Evolutionary conservation across 805 yeast genomes (phyloP).

Genomic region (Starmerella scarabaei): DNA sequence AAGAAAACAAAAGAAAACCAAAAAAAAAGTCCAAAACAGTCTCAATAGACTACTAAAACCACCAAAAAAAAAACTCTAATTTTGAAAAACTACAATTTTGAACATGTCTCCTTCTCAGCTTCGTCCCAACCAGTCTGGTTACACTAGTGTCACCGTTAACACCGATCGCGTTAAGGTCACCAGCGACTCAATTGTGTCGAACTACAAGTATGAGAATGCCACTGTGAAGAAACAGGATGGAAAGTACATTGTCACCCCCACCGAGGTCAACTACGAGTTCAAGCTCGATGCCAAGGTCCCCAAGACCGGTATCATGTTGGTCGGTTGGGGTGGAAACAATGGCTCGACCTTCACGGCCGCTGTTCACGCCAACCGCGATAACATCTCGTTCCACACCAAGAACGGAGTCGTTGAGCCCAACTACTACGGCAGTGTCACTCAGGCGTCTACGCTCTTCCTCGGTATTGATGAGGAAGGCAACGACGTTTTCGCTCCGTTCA

Average conservation of each 20-base stretch:
- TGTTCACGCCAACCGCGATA: slow-evolving; percentile 68
- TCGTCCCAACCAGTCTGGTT: slow-evolving; percentile 24
- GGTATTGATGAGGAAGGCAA: slow-evolving; percentile 74
- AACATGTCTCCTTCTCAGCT: slow-evolving; percentile 20
- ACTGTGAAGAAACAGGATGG: slow-evolving; percentile 45
- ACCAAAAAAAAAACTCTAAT: slow-evolving; percentile 6
- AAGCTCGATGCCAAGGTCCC: slow-evolving; percentile 72
- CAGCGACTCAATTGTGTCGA: slow-evolving; percentile 39
- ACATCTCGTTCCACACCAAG: slow-evolving; percentile 67
- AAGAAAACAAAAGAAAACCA: slow-evolving; percentile 20
- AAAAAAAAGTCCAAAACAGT: slow-evolving; percentile 4
- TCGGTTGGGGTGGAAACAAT: slow-evolving; percentile 93
- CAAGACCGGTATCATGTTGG: slow-evolving; percentile 77
- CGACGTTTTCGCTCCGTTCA: slow-evolving; percentile 88
- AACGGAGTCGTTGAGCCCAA: slow-evolving; percentile 65
- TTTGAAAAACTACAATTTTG: slow-evolving; percentile 8
- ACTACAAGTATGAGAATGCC: slow-evolving; percentile 66
- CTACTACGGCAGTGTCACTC: slow-evolving; percentile 91
- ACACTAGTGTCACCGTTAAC: slow-evolving; percentile 40
- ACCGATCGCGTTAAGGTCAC: slow-evolving; percentile 41
- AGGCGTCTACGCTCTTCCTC: slow-evolving; percentile 74
- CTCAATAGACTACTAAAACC: background rate
- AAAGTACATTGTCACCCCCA: slow-evolving; percentile 53
- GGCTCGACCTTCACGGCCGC: slow-evolving; percentile 87
- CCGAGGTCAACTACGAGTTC: slow-evolving; percentile 63